Percentiles rank a stretch among this genome's conserved stretches.
Evolutionary conservation across 2,329 filamentous ascomycete genomes (phyloP).

Genomic region (Cercospora sp.): DNA sequence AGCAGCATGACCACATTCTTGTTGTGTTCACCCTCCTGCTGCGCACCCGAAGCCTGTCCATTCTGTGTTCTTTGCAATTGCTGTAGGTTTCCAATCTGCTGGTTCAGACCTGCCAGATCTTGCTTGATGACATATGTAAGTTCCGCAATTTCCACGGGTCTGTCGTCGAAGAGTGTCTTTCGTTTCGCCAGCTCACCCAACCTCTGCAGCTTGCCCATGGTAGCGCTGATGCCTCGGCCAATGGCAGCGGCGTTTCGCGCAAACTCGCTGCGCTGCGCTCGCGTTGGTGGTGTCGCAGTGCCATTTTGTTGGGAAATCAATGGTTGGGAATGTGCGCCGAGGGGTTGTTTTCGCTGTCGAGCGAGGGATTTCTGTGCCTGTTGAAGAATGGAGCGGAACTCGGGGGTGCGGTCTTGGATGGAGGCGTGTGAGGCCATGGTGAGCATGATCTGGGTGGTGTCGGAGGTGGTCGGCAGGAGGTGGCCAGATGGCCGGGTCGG

Average conservation of each 20-base stretch:
- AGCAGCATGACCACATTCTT: constrained; percentile 93
- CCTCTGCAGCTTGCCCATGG: constrained; percentile 93
- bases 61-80: constrained; percentile 69
- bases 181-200: constrained; percentile 91
- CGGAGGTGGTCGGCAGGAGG: constrained; percentile 16
- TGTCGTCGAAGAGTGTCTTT: constrained; percentile 95
- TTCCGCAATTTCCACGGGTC: constrained; percentile 94
- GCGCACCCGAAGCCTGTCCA: constrained; percentile 49
- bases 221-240: constrained; percentile 83
- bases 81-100: constrained; percentile 84
- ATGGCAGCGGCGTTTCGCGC: constrained; percentile 89
- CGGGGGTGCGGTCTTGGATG: constrained; percentile 93
- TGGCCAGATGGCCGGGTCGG: constrained; percentile 22
- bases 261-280: constrained; percentile 75
- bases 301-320: constrained; percentile 65
- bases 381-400: constrained; percentile 88
- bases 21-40: constrained; percentile 93
- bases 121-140: constrained; percentile 98
- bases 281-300: constrained; percentile 39
- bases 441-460: constrained; percentile 22
- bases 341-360: constrained; percentile 68
- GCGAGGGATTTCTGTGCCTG: constrained; percentile 72
- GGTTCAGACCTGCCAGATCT: constrained; percentile 81
- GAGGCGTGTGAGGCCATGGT: constrained; percentile 60
- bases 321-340: constrained; percentile 72